Percentiles rank a stretch among this genome's conserved stretches.
Conservation (phyloP, 768 basidiomycete species). For the Pleurotus ostreatus region DNA sequence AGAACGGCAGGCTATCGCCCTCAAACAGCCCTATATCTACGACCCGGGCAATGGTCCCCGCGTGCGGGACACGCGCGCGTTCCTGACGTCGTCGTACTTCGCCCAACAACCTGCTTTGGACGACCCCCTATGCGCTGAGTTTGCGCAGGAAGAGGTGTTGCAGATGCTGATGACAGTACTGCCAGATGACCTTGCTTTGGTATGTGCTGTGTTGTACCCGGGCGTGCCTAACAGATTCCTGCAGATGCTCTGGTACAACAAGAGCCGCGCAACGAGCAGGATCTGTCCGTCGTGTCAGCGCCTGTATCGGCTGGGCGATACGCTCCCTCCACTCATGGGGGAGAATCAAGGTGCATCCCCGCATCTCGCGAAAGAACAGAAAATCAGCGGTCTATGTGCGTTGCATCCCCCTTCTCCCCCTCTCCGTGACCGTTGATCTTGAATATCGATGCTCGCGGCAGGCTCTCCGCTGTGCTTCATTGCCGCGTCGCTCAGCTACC, state of each 20-base stretch:
- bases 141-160: slow-evolving; percentile 67
- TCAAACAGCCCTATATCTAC: slow-evolving; percentile 58
- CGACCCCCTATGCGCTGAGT: slow-evolving; percentile 71
- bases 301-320: slow-evolving; percentile 67
- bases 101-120: slow-evolving; percentile 60
- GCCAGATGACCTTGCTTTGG: slow-evolving; percentile 69
- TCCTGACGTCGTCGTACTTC: slow-evolving; percentile 60
- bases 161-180: slow-evolving; percentile 69
- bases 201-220: slow-evolving; percentile 28
- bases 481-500: slow-evolving; percentile 63
- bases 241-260: slow-evolving; percentile 84
- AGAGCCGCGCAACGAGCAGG: slow-evolving; percentile 64
- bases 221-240: background rate
- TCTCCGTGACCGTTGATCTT: background rate
- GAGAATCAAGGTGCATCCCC: slow-evolving; percentile 27
- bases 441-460: slow-evolving; percentile 21
- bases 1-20: slow-evolving; percentile 19
- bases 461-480: slow-evolving; percentile 79
- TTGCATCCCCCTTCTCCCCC: slow-evolving; percentile 3
- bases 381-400: slow-evolving; percentile 76
- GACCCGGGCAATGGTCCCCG: slow-evolving; percentile 81
- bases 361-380: slow-evolving; percentile 54
- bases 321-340: slow-evolving; percentile 39
- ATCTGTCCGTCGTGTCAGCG: slow-evolving; percentile 78
- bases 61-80: slow-evolving; percentile 62